phyloP scores from a whole-genome alignment of 192 early-diverging fungal genomes.

The Backusella australiensis region DNA sequence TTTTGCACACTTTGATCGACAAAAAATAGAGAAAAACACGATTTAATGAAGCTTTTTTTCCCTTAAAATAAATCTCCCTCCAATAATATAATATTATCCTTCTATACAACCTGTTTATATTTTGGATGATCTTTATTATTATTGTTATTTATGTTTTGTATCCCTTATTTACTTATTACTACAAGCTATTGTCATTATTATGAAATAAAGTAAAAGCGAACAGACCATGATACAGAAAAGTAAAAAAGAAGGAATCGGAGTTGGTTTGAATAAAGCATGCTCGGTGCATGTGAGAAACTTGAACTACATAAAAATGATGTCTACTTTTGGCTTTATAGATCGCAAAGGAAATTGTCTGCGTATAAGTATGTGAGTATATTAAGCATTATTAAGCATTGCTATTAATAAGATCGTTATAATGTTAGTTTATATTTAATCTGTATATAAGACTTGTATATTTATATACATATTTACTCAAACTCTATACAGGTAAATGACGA shows the following conservation, averaged over 20 bases:
- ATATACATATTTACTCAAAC: background rate
- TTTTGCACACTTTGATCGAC: background rate
- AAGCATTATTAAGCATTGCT: background rate
- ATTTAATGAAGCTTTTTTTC: background rate
- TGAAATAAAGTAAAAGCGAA: background rate
- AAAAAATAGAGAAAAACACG: background rate
- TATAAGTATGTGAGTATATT: background rate
- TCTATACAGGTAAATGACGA: background rate
- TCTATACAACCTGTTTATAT: background rate
- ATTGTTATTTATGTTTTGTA: background rate
- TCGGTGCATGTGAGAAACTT: background rate
- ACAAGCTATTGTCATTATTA: background rate
- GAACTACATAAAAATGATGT: background rate
- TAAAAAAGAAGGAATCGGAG: background rate
- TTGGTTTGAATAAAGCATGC: background rate
- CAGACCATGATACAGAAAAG: background rate
- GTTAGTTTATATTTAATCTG: background rate
- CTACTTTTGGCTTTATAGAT: background rate
- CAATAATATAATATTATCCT: background rate
- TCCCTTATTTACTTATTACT: background rate
- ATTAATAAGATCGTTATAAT: background rate
- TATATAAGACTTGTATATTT: background rate
- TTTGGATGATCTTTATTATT: background rate
- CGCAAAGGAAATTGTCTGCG: background rate
- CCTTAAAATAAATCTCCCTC: background rate